Percentiles rank a stretch among this genome's conserved stretches.
phyloP scores from a whole-genome alignment of 441 rosid species.

The Bocquillonia castaneifolia region DNA sequence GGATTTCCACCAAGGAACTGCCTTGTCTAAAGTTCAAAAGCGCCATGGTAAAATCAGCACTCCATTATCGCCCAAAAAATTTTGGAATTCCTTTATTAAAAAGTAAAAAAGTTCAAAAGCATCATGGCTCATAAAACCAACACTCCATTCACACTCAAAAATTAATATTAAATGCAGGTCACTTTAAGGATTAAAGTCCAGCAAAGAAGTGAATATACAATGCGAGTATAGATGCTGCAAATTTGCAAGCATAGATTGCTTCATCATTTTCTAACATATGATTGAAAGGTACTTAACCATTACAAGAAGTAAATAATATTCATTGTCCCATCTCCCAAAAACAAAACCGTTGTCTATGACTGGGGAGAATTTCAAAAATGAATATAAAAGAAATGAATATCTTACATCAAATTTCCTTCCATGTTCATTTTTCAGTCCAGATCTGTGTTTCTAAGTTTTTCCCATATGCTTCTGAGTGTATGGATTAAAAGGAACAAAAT shows the following conservation, averaged over 20 bases:
- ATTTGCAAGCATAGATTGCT: neutral
- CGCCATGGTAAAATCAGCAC: too few relatives aligned
- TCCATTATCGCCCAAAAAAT: too few relatives aligned
- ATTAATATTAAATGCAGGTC: neutral
- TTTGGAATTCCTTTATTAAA: too few relatives aligned
- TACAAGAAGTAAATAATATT: neutral
- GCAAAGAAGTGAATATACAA: too few relatives aligned
- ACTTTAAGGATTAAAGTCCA: neutral
- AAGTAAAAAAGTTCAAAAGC: neutral
- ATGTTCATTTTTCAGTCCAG: neutral
- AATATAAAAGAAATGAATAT: neutral
- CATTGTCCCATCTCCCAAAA: too few relatives aligned
- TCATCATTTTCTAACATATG: neutral
- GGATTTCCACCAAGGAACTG: neutral
- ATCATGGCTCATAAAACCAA: neutral
- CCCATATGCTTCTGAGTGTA: neutral
- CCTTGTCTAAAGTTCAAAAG: neutral
- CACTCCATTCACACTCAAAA: neutral
- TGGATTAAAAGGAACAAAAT: neutral
- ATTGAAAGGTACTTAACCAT: neutral
- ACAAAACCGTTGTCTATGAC: too few relatives aligned
- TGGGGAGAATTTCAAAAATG: too few relatives aligned
- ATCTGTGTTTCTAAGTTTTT: neutral
- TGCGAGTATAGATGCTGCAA: neutral
- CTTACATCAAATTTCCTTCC: neutral